Evolutionary conservation across 495 filamentous ascomycete species (phyloP).

Genomic region (Aspergillus kassunensis): DNA sequence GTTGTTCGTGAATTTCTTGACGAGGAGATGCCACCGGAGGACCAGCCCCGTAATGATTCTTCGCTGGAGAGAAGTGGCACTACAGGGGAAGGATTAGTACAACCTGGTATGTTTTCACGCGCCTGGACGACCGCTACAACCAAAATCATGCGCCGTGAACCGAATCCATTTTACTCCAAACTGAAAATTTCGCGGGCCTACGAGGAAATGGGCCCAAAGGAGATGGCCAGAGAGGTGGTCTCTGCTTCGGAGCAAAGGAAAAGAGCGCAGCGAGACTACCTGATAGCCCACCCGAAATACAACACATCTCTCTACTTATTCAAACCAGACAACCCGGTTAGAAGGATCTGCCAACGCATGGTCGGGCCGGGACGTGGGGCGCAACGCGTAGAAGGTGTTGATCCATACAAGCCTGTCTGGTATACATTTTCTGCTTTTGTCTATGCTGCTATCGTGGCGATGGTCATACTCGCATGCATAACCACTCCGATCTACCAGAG

Average conservation of each 20-base stretch:
- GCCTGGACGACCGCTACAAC: conserved; percentile 53
- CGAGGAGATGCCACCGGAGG: conserved; percentile 42
- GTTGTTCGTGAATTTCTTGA: conserved; percentile 93
- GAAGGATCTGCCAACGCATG: conserved; percentile 79
- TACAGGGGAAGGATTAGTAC: conserved; percentile 31
- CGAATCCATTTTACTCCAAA: conserved; percentile 93
- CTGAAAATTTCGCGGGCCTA: conserved; percentile 67
- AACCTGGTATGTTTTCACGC: conserved; percentile 52
- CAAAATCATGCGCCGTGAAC: conserved; percentile 60
- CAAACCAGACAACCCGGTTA: conserved; percentile 66
- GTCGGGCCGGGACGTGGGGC: conserved; percentile 87
- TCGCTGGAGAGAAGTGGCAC: conserved; percentile 20
- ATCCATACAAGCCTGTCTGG: conserved; percentile 84
- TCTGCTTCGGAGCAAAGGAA: conserved; percentile 77
- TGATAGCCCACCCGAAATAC: conserved; percentile 81
- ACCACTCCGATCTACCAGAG: conserved; percentile 93
- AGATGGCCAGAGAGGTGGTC: conserved; percentile 86
- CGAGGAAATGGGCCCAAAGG: conserved; percentile 74
- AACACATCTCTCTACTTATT: conserved; percentile 93
- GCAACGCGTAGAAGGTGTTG: conserved; percentile 79
- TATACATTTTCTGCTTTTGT: conserved; percentile 91
- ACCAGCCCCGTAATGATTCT: conserved; percentile 24
- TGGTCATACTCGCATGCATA: conserved; percentile 92
- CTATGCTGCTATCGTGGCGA: conserved; percentile 90
- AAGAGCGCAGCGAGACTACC: conserved; percentile 83